Percentiles rank a stretch among this genome's conserved stretches.
Conservation (phyloP, 2,329 filamentous ascomycete genomes). For the Verticillium klebahnii region DNA sequence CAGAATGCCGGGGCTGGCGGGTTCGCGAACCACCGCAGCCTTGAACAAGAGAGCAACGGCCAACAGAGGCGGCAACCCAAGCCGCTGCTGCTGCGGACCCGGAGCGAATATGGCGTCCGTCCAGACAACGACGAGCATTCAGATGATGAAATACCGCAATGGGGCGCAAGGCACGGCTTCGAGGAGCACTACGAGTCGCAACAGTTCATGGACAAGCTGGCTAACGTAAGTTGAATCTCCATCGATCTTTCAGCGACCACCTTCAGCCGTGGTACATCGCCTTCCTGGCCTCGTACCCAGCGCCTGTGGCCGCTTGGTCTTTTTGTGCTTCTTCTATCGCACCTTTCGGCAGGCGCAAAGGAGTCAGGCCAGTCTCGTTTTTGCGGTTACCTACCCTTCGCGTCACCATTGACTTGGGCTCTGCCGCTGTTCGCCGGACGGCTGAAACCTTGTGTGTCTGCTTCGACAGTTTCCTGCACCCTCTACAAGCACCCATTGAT, state of each 20-base stretch:
- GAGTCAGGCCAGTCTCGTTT: too few relatives aligned
- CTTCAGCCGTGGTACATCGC: background rate
- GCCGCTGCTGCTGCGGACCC: conserved; percentile 50
- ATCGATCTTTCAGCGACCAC: background rate
- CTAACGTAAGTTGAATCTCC: conserved; percentile 57
- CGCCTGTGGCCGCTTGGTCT: too few relatives aligned
- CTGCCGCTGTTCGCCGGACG: too few relatives aligned
- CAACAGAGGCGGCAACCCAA: conserved; percentile 32
- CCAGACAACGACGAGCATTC: conserved; percentile 35
- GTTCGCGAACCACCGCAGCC: conserved; percentile 5
- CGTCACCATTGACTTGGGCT: too few relatives aligned
- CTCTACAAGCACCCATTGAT: too few relatives aligned
- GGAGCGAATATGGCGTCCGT: conserved; percentile 48
- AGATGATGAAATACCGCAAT: conserved; percentile 45
- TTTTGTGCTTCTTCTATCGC: too few relatives aligned
- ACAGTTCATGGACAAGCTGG: conserved; percentile 80
- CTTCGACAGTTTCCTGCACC: too few relatives aligned
- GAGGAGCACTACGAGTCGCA: conserved; percentile 89
- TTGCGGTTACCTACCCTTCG: too few relatives aligned
- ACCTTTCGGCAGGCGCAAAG: too few relatives aligned
- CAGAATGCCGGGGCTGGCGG: conserved; percentile 3
- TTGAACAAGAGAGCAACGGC: background rate
- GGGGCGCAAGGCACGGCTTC: conserved; percentile 76
- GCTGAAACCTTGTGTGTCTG: too few relatives aligned
- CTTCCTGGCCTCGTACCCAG: background rate